Evolutionary conservation across 2,329 filamentous ascomycete species (phyloP).

Genomic region (Xylariomycetidae sp.): DNA sequence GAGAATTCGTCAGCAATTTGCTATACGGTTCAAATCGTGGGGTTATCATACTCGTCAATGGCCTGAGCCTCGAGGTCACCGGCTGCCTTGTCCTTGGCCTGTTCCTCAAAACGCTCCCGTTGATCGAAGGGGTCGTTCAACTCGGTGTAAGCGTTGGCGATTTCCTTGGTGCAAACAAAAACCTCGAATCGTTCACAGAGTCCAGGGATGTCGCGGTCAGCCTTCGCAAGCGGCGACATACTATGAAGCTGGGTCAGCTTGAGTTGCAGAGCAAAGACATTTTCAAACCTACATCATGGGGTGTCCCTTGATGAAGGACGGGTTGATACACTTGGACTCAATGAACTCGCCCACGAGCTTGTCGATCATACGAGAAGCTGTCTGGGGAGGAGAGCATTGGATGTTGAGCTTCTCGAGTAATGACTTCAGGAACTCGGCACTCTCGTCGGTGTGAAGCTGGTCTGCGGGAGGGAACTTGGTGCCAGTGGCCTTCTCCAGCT

Average conservation of each 20-base stretch:
- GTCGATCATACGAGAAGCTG: conserved; percentile 94
- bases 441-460: conserved; percentile 83
- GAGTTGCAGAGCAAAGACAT: background rate
- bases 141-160: conserved; percentile 87
- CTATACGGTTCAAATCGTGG: background rate
- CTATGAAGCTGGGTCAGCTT: conserved; percentile 6
- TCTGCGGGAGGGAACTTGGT: conserved; percentile 91
- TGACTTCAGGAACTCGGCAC: conserved; percentile 77
- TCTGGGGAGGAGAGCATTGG: conserved; percentile 83
- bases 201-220: conserved; percentile 73
- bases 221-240: conserved; percentile 96
- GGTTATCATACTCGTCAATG: conserved; percentile 60
- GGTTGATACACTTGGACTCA: conserved; percentile 71
- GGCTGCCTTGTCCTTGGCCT: conserved; percentile 90
- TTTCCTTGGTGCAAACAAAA: conserved; percentile 96
- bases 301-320: conserved; percentile 86
- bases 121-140: conserved; percentile 97
- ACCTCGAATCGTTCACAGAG: conserved; percentile 96
- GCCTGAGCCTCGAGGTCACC: conserved; percentile 96
- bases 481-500: conserved; percentile 79
- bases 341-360: conserved; percentile 92
- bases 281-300: conserved; percentile 32
- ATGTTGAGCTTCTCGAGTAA: conserved; percentile 64
- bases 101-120: conserved; percentile 86
- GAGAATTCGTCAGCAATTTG: conserved; percentile 1